Conservation (phyloP, 345 rosid genomes). For the Theobroma cacao region DNA sequence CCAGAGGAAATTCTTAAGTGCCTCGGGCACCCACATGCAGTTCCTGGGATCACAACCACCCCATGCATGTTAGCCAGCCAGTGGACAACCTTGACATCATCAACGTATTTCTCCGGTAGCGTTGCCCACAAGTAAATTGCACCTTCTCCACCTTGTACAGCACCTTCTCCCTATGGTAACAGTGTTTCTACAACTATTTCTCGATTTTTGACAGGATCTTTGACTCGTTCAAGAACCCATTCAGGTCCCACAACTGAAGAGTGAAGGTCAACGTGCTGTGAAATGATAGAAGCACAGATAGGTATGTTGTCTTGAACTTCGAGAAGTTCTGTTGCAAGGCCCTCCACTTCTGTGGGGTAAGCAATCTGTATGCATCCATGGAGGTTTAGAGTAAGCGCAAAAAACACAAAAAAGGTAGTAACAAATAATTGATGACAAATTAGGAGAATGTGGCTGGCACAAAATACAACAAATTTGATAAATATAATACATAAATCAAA, state of each 20-base stretch:
- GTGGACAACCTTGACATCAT: slow-evolving; percentile 62
- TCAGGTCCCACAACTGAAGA: slow-evolving; percentile 72
- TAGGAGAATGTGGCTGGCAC: neutral
- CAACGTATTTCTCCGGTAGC: slow-evolving; percentile 50
- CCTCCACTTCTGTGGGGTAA: slow-evolving; percentile 76
- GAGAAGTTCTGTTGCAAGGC: slow-evolving; percentile 60
- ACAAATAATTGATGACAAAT: neutral
- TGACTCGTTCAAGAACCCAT: slow-evolving; percentile 73
- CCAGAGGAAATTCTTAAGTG: slow-evolving; percentile 80
- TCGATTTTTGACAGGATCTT: slow-evolving; percentile 71
- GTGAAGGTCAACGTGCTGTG: slow-evolving; percentile 76
- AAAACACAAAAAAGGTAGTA: neutral
- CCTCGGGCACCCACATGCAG: slow-evolving; percentile 68
- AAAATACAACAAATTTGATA: neutral
- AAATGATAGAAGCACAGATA: slow-evolving; percentile 79
- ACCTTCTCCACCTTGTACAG: slow-evolving; percentile 92
- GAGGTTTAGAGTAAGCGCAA: neutral
- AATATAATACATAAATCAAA: neutral
- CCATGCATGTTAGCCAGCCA: slow-evolving; percentile 88
- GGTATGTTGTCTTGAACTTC: slow-evolving; percentile 97
- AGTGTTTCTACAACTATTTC: slow-evolving; percentile 76
- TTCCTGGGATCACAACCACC: slow-evolving; percentile 80
- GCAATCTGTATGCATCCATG: slow-evolving; percentile 59
- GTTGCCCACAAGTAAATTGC: slow-evolving; percentile 92
- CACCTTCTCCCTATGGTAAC: slow-evolving; percentile 67